A percentile compares a stretch with the other conserved stretches of the same genome.
Conservation (phyloP, 352 stramenopile species). For the Pythium dissotocum region DNA sequence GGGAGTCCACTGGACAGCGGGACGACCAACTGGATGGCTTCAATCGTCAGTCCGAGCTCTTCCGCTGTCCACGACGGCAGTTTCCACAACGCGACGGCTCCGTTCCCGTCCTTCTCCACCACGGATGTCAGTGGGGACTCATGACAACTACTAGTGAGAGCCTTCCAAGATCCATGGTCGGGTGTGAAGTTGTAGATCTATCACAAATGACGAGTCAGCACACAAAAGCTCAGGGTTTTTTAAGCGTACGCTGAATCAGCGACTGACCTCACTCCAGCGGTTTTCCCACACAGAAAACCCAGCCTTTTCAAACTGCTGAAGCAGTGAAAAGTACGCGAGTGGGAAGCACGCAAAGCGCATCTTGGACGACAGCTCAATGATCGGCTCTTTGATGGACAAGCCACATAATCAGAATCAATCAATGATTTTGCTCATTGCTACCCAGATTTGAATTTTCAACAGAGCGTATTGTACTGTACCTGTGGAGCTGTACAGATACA, state of each 20-base stretch:
- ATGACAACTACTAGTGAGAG: conserved; percentile 30
- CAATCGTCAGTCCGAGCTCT: conserved; percentile 44
- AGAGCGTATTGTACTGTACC: conserved; percentile 23
- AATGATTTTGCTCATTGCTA: too few species aligned
- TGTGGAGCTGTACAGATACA: conserved; percentile 68
- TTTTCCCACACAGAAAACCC: conserved; percentile 84
- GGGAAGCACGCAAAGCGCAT: conserved; percentile 69
- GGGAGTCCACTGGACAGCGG: conserved; percentile 47
- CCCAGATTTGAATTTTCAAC: background rate
- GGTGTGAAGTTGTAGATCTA: conserved; percentile 80
- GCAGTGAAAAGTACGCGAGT: conserved; percentile 67
- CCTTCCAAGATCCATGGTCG: conserved; percentile 52
- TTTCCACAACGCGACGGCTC: conserved; percentile 44
- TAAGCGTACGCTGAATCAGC: background rate
- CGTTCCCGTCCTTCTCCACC: conserved; percentile 32
- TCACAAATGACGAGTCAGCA: background rate
- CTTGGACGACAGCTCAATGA: conserved; percentile 64
- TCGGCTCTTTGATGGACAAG: conserved; percentile 42
- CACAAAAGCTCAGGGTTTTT: too few species aligned
- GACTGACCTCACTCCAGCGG: conserved; percentile 72
- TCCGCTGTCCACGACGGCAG: conserved; percentile 45
- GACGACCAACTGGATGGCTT: conserved; percentile 46
- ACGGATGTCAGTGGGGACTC: conserved; percentile 38
- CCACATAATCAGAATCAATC: background rate
- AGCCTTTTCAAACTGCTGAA: conserved; percentile 62